Conservation (phyloP, 805 yeast genomes). For the Ogataea trehalophila region DNA sequence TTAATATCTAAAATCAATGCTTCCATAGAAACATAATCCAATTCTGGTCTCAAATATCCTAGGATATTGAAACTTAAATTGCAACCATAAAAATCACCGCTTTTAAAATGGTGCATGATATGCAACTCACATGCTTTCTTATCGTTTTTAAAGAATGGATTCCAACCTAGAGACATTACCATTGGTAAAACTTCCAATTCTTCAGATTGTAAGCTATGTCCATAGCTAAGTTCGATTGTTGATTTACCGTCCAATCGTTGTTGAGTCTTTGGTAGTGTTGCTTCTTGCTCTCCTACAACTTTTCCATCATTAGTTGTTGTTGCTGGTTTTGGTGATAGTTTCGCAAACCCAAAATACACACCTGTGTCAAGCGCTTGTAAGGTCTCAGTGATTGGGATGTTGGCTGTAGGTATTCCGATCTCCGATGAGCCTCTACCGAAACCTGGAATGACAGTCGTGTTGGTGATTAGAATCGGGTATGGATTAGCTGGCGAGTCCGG, state of each 20-base stretch:
- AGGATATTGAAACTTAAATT: conserved; percentile 59
- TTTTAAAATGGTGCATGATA: conserved; percentile 64
- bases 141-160: conserved; percentile 81
- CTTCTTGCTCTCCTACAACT: too few relatives aligned
- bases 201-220: conserved; percentile 43
- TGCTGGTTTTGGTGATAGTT: conserved; percentile 2
- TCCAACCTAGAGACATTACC: conserved; percentile 96
- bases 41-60: conserved; percentile 90
- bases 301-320: too few relatives aligned
- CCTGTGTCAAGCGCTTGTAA: conserved; percentile 57
- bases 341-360: conserved; percentile 77
- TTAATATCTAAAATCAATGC: conserved; percentile 82
- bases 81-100: conserved; percentile 76
- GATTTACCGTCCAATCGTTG: conserved; percentile 34
- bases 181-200: conserved; percentile 60
- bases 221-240: conserved; percentile 57
- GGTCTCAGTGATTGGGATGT: conserved; percentile 57
- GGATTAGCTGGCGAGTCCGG: conserved; percentile 41
- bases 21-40: conserved; percentile 75
- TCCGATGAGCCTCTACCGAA: conserved; percentile 95
- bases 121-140: conserved; percentile 85
- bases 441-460: conserved; percentile 62
- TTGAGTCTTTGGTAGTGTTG: conserved; percentile 31
- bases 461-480: conserved; percentile 43
- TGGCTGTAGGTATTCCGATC: conserved; percentile 94